A percentile compares a stretch with the other conserved stretches of the same genome.
Evolutionary conservation across 495 filamentous ascomycete species (phyloP).

Genomic region (Pyrenopolyporus hunteri): DNA sequence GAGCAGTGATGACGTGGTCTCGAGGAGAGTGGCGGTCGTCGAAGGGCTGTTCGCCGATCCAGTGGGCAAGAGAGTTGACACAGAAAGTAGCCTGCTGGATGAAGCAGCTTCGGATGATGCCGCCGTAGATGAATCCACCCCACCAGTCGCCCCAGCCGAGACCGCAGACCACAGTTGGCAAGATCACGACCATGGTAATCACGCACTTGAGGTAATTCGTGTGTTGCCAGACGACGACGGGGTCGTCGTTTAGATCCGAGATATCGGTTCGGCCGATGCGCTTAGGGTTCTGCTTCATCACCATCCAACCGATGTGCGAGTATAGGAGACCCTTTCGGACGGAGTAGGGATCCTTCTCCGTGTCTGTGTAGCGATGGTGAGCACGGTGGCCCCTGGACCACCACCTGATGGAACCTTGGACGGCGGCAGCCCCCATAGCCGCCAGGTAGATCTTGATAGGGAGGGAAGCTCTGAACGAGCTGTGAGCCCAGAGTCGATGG

Average conservation of each 20-base stretch:
- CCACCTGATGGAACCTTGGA: constrained; percentile 96
- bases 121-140: constrained; percentile 93
- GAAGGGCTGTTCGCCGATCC: constrained; percentile 98
- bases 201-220: constrained; percentile 90
- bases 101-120: constrained; percentile 94
- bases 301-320: constrained; percentile 93
- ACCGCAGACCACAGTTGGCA: constrained; percentile 84
- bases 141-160: constrained; percentile 88
- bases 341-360: constrained; percentile 98
- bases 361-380: constrained; percentile 99
- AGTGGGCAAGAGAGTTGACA: constrained; percentile 98
- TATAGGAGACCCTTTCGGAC: constrained; percentile 98
- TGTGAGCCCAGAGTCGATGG: constrained; percentile 94
- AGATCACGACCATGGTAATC: constrained; percentile 81
- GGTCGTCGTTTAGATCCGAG: constrained; percentile 92
- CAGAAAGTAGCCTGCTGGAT: constrained; percentile 99
- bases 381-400: constrained; percentile 96
- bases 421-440: constrained; percentile 88
- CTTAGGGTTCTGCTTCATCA: constrained; percentile 94
- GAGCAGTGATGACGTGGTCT: constrained; percentile 93
- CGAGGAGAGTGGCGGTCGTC: constrained; percentile 98
- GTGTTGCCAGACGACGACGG: constrained; percentile 94
- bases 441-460: constrained; percentile 94
- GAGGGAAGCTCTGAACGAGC: constrained; percentile 86
- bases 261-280: constrained; percentile 96